These are phyloP conservation scores for Yamadazyma sp. DNA, from an alignment of 805 yeast genomes.

Conservation along the genomic window DNA sequence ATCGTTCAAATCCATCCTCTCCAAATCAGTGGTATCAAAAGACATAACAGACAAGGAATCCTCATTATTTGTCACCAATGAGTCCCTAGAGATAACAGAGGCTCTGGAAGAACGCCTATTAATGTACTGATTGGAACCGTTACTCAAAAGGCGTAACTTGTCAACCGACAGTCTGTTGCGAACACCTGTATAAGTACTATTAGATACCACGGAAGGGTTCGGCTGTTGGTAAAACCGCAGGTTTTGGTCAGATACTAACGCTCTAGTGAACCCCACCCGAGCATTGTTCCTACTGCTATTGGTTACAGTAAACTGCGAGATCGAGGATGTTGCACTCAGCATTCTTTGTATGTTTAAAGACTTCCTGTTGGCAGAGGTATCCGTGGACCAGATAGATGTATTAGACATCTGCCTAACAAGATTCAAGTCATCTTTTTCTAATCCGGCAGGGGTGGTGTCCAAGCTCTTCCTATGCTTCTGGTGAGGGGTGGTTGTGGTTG, in stretches of 20 bases:
- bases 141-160: slow-evolving; percentile 14
- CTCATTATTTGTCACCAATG: slow-evolving; percentile 22
- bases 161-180: slow-evolving; percentile 31
- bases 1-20: slow-evolving; percentile 14
- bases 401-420: slow-evolving; percentile 26
- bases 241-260: slow-evolving; percentile 33
- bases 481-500: no score
- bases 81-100: slow-evolving; percentile 34
- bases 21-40: slow-evolving; percentile 27
- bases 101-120: slow-evolving; percentile 35
- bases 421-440: slow-evolving; percentile 7
- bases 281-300: slow-evolving; percentile 14
- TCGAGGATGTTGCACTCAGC: slow-evolving; percentile 29
- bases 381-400: slow-evolving; percentile 40
- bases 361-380: slow-evolving; percentile 19
- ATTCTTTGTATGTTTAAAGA: slow-evolving; percentile 33
- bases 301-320: slow-evolving; percentile 24
- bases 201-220: slow-evolving; percentile 12
- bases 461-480: neutral
- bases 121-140: slow-evolving; percentile 16
- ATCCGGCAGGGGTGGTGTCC: neutral
- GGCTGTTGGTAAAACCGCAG: slow-evolving; percentile 21
- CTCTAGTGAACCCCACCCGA: slow-evolving; percentile 43
- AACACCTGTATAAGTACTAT: slow-evolving; percentile 6
- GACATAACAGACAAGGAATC: slow-evolving; percentile 38